Base-by-base conservation (phyloP, 2,329 filamentous ascomycete species). In the Colletotrichum neosansevieriae region DNA sequence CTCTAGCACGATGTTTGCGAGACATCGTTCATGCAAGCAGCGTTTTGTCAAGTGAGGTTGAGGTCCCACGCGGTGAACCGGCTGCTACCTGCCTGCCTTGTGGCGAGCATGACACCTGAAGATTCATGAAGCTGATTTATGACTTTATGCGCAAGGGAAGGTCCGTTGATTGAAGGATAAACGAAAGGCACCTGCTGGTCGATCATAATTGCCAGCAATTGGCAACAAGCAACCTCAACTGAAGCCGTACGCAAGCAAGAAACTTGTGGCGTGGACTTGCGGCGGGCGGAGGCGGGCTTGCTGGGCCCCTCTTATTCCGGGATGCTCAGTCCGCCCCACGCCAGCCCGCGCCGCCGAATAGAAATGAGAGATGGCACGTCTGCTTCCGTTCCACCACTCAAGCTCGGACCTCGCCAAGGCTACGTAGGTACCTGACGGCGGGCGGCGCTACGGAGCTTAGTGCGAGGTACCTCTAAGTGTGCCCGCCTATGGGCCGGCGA, bases 321-420 rank as follows among this genome's bases (percentile, higher is more conserved):
- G 58, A 60, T 47, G 13, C 56, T 21, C 38, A 24, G 24, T 45
- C 56, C 56, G 38, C 38, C 32, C 44, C 44, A 17, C 44, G 44
- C 57, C 57, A 21, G 29, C 29, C 29, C 15, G 29, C 29, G 32
- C 17, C 32, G 34, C n/a, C 34, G 38, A 57, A 57, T 34, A 10
- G 21, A 17, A 57, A 12, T 19, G 36, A 13, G 15, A n/a, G n/a
- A 44, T 3, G 45, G 45, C 21, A 21, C 21, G 21, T 21, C 21
- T 21, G 21, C 21, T n/a, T 34, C 6, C 29, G 9, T 29, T 29
- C 7, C 29, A 29, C 17, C 17, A n/a, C 19, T 17, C 6, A 42
- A 44, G 63, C 63, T 63, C 49, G 58, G 58, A 51, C 63, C 63
- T 51, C 63, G 58, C 63, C 58, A 58, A 67, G 63, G 58, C 58